Evolutionary conservation across 805 yeast species (phyloP).

Genomic region (Schwanniomyces vanrijiae): DNA sequence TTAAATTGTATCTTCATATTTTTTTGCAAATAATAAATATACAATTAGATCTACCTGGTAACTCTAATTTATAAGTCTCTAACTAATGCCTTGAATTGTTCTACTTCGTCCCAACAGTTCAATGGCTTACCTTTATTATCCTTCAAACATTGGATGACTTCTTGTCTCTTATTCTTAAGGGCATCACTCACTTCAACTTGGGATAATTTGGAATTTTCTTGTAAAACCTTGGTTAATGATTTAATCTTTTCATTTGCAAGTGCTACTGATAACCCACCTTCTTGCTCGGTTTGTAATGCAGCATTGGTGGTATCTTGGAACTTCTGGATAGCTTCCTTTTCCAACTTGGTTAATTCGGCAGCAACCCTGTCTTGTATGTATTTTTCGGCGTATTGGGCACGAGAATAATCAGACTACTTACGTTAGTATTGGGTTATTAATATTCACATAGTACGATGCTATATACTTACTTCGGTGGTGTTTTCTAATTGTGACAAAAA

Average conservation of each 20-base stretch:
- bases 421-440: conserved; percentile 4
- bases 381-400: conserved; percentile 67
- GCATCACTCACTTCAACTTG: conserved; percentile 35
- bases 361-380: conserved; percentile 66
- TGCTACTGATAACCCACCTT: conserved; percentile 25
- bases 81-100: conserved; percentile 62
- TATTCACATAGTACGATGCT: neutral
- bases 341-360: conserved; percentile 54
- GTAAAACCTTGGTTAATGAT: conserved; percentile 32
- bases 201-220: conserved; percentile 33
- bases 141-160: conserved; percentile 60
- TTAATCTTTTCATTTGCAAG: conserved; percentile 41
- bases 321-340: conserved; percentile 48
- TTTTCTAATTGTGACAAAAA: conserved; percentile 62
- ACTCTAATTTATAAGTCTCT: conserved; percentile 35
- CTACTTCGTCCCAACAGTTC: conserved; percentile 82
- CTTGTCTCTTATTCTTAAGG: conserved; percentile 45
- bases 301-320: conserved; percentile 52
- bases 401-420: conserved; percentile 57
- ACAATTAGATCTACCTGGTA: conserved; percentile 1
- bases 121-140: conserved; percentile 64
- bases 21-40: conserved; percentile 3
- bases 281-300: conserved; percentile 37
- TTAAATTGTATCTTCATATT: conserved; percentile 2
- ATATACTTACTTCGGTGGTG: conserved; percentile 49